A percentile compares a stretch with the other conserved stretches of the same genome.
phyloP scores from a whole-genome alignment of 1,284 basidiomycete genomes.

The Ceratobasidium sp. region DNA sequence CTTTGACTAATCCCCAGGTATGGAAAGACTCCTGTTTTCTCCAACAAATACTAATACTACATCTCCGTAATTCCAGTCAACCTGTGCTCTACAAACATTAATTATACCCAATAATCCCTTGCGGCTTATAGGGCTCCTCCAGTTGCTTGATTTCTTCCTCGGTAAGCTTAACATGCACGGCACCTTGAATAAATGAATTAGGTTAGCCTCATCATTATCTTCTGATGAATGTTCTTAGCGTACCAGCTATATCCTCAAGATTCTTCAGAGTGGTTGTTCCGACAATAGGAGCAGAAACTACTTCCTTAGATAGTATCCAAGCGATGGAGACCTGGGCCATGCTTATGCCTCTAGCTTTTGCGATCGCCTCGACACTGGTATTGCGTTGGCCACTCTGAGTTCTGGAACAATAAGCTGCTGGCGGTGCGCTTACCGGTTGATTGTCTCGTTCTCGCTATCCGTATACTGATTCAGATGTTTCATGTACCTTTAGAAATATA shows the following conservation, averaged over 20 bases:
- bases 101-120: not conserved
- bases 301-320: conserved; percentile 35
- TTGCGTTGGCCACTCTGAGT: not conserved
- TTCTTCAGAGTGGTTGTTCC: conserved; percentile 41
- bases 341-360: conserved; percentile 47
- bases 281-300: conserved; percentile 40
- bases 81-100: too few species aligned
- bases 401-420: not conserved
- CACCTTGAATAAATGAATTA: conserved; percentile 9
- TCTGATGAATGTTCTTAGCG: not conserved
- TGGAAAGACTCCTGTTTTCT: too few species aligned
- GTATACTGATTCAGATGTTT: not conserved
- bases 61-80: too few species aligned
- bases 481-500: not conserved
- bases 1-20: too few species aligned
- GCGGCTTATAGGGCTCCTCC: conserved; percentile 32
- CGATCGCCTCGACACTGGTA: conserved; percentile 45
- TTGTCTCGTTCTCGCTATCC: conserved; percentile 4
- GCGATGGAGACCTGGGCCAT: conserved; percentile 38
- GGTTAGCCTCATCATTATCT: not conserved
- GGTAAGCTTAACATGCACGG: conserved; percentile 37
- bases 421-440: conserved; percentile 9
- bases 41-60: too few species aligned
- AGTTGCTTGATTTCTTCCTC: conserved; percentile 42
- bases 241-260: conserved; percentile 40